phyloP scores from a whole-genome alignment of 179 eudicot species.

The Gypsophila paniculata region DNA sequence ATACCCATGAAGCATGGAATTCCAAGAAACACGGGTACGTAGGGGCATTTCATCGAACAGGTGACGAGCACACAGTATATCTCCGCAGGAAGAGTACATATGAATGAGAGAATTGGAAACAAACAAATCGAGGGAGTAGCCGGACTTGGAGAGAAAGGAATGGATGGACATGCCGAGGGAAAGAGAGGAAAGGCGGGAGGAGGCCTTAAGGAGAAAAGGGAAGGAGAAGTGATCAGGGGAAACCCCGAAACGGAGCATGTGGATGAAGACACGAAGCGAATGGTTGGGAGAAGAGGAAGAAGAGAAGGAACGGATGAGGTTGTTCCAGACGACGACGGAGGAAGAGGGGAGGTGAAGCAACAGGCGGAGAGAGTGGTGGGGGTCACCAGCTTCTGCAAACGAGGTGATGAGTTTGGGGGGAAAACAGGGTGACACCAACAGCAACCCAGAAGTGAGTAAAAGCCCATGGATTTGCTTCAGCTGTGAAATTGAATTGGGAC shows the following conservation, averaged over 20 bases:
- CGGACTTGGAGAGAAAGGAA: constrained; percentile 35
- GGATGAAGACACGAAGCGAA: constrained; percentile 37
- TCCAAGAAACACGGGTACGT: constrained; percentile 61
- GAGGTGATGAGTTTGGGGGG: constrained; percentile 42
- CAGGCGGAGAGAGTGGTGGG: constrained; percentile 39
- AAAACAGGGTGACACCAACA: constrained; percentile 30
- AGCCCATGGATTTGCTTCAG: constrained; percentile 54
- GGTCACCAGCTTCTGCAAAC: constrained; percentile 36
- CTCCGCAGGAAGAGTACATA: constrained; percentile 48
- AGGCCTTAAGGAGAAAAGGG: constrained; percentile 64
- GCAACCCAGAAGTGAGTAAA: constrained; percentile 38
- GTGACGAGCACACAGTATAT: constrained; percentile 39
- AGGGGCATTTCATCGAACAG: constrained; percentile 66
- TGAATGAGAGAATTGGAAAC: constrained; percentile 64
- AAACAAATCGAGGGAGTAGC: constrained; percentile 48
- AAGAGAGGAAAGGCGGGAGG: constrained; percentile 36
- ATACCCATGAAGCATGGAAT: constrained; percentile 63
- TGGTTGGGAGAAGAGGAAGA: constrained; percentile 36
- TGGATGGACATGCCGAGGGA: constrained; percentile 42
- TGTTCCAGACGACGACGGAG: constrained; percentile 47
- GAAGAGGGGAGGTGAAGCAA: constrained; percentile 39
- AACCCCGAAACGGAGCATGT: constrained; percentile 48
- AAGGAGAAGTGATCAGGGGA: constrained; percentile 60
- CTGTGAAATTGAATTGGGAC: constrained; percentile 32
- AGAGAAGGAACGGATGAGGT: constrained; percentile 48